Evolutionary conservation across 208 protist genomes (phyloP).

Genomic region (Crithidia bombi): DNA sequence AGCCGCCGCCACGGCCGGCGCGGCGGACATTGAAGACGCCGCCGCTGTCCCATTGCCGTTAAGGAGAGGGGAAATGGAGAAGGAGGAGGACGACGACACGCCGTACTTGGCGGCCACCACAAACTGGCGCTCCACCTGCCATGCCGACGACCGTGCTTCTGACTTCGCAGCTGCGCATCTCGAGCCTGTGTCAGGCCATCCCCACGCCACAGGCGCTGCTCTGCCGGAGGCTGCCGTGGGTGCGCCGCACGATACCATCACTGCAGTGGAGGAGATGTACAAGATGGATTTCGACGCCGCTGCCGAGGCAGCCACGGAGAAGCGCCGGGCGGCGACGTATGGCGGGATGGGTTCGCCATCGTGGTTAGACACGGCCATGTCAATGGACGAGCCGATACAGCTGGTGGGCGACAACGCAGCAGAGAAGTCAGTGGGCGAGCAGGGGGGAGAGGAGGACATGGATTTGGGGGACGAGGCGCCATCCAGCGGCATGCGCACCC

Average conservation of each 20-base stretch:
- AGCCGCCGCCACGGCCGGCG: conserved; percentile 7
- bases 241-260: not conserved
- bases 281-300: conserved; percentile 27
- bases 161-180: not conserved
- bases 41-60: not conserved
- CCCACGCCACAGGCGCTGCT: not conserved
- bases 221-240: not conserved
- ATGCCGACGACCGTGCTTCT: conserved; percentile 21
- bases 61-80: not conserved
- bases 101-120: conserved; percentile 15
- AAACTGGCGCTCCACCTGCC: conserved; percentile 34
- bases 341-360: conserved; percentile 16
- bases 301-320: conserved; percentile 10
- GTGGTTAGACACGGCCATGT: conserved; percentile 20
- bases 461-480: conserved; percentile 17
- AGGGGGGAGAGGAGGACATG: conserved; percentile 16
- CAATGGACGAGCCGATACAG: conserved; percentile 7
- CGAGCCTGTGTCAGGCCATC: not conserved
- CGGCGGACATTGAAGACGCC: not conserved
- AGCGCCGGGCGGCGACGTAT: conserved; percentile 28
- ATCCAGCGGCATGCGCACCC: conserved; percentile 35
- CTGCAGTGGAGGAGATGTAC: conserved; percentile 19
- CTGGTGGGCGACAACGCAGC: not conserved
- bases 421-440: not conserved
- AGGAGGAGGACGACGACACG: conserved; percentile 22